Evolutionary conservation across 306 rosid species (phyloP), one percentile per base, ranked within the genome.

Genomic region (Vicia sativa): DNA sequence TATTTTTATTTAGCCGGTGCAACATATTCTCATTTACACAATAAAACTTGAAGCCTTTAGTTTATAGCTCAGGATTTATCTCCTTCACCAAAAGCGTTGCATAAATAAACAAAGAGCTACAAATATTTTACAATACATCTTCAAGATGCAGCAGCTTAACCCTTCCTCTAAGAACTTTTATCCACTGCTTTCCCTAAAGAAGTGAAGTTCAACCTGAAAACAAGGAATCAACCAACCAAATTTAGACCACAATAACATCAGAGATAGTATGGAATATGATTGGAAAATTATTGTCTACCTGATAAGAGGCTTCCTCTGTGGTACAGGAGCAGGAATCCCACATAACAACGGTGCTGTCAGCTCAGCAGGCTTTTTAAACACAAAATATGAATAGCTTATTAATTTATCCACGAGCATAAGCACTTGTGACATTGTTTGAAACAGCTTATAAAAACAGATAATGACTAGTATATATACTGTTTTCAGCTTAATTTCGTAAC

Each of bases 181-280:
- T 86, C 87, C 39, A 87, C 70, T 62, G 85, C 84, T 83, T 85
- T 90, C 41, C 83, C 87, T 75, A 93, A 58, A 42, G 99, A 88
- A 62, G 96, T 90, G 79, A 93, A 85, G 78, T 79, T 90, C 75
- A 93, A 67, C 95, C 99, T 93, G 89, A 73, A 79, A 70, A 50
- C 39, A 62, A 67, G 48, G 37, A 44, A 6, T 43, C 12, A 50
- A 69, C 19, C 53, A 43, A 72, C 56, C 26, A 5, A 62, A 49
- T 56, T 38, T 11, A 57, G 59, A 53, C 61, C 23, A 23, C 11
- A 38, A 75, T 53, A 23, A 53, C 9, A 21, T 19, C 12, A 19
- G 25, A 52, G 14, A 8, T 21, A 52, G 58, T 52, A 13, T 18
- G 29, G 10, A 4, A 18, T 19, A 50, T 50, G n/a, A 50, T 10